Evolutionary conservation across 306 rosid genomes (phyloP).

Genomic region (Lablab purpureus): DNA sequence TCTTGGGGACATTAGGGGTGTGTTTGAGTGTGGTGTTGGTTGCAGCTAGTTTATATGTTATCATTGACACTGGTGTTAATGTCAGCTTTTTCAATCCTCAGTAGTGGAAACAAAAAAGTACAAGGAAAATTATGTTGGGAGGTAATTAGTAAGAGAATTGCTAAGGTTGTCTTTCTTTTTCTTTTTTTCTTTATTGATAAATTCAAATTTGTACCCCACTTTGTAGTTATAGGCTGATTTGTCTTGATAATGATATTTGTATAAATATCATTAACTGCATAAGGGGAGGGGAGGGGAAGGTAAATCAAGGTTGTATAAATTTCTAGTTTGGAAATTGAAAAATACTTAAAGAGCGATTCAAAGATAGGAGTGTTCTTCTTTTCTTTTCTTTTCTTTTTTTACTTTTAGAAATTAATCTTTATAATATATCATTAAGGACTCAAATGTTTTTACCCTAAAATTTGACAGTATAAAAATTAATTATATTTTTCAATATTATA

Average conservation of each 20-base stretch:
- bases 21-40: conserved; percentile 55
- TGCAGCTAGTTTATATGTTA: conserved; percentile 67
- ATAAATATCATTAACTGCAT: conserved; percentile 10
- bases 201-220: conserved; percentile 32
- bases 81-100: conserved; percentile 78
- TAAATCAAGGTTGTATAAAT: conserved; percentile 25
- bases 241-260: neutral
- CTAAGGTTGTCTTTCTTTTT: neutral
- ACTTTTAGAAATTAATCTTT: no score
- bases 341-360: neutral
- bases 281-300: conserved; percentile 14
- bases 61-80: conserved; percentile 67
- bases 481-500: no score
- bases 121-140: conserved; percentile 5
- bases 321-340: conserved; percentile 19
- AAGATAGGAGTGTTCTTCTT: no score
- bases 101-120: conserved; percentile 26
- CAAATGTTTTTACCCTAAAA: no score
- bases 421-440: no score
- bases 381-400: no score
- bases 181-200: neutral
- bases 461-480: no score
- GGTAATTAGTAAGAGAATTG: conserved; percentile 7
- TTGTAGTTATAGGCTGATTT: neutral
- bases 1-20: conserved; percentile 69